A percentile compares a stretch with the other conserved stretches of the same genome.
Evolutionary conservation across 2,329 filamentous ascomycete genomes (phyloP).

Genomic region (Emergomyces orientalis): DNA sequence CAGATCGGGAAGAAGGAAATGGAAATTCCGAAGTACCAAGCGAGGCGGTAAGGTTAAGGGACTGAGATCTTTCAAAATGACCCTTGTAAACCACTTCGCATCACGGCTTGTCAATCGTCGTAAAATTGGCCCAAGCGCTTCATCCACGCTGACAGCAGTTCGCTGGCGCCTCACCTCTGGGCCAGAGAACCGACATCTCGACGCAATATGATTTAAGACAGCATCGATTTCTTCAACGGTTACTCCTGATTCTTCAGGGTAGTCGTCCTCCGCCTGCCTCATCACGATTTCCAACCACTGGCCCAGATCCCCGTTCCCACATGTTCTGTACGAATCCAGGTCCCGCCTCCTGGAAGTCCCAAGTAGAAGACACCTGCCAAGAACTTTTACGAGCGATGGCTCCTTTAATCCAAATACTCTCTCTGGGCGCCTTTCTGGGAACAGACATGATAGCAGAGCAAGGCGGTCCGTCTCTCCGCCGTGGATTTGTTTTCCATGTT

Average conservation of each 20-base stretch:
- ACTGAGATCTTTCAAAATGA: conserved; percentile 68
- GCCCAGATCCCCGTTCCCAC: conserved; percentile 58
- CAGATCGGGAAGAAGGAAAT: conserved; percentile 60
- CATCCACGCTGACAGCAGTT: conserved; percentile 34
- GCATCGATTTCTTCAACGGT: conserved; percentile 65
- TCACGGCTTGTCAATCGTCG: conserved; percentile 54
- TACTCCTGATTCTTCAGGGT: conserved; percentile 37
- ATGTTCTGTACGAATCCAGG: conserved; percentile 53
- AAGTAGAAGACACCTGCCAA: conserved; percentile 58
- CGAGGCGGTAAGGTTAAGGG: conserved; percentile 54
- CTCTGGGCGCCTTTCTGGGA: conserved; percentile 67
- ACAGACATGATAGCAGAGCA: conserved; percentile 63
- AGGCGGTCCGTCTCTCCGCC: conserved; percentile 47
- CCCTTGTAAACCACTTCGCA: conserved; percentile 76
- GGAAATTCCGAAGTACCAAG: conserved; percentile 51
- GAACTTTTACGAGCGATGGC: conserved; percentile 52
- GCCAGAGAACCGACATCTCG: conserved; percentile 61
- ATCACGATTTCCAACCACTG: conserved; percentile 61
- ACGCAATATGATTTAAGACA: conserved; percentile 57
- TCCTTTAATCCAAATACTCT: conserved; percentile 65
- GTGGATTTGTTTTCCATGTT: conserved; percentile 51
- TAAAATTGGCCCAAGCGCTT: conserved; percentile 49
- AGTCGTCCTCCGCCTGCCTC: conserved; percentile 45
- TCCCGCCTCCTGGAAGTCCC: conserved; percentile 52
- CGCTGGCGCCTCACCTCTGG: conserved; percentile 44